phyloP scores from a whole-genome alignment of 2,329 filamentous ascomycete genomes.

The Xylariaceae sp. region DNA sequence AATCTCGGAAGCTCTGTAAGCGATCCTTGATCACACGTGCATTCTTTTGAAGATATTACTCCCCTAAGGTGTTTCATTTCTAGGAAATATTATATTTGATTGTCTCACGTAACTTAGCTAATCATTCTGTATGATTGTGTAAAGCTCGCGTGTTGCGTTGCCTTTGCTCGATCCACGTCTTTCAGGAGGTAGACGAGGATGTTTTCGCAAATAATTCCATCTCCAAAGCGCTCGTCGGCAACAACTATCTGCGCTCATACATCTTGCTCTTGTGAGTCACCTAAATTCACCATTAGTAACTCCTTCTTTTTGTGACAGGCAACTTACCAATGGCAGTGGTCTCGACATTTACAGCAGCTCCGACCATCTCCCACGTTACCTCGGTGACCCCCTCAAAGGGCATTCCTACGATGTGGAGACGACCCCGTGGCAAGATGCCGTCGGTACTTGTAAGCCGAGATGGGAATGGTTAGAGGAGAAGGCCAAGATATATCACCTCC shows the following conservation, averaged over 20 bases:
- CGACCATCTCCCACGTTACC: constrained; percentile 42
- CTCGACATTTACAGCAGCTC: constrained; percentile 43
- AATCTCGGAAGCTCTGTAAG: constrained; percentile 42
- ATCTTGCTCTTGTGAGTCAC: constrained; percentile 43
- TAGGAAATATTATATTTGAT: no score
- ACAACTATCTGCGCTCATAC: constrained; percentile 46
- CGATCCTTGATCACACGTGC: no score
- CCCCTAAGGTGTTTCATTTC: no score
- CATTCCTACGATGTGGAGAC: constrained; percentile 41
- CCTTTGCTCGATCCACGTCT: constrained; percentile 46
- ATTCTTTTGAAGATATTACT: no score
- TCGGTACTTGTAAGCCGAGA: constrained; percentile 38
- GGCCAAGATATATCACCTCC: constrained; percentile 5
- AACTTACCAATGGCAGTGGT: no score
- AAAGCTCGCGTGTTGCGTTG: constrained; percentile 45
- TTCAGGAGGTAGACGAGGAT: constrained; percentile 40
- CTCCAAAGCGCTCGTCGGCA: constrained; percentile 43
- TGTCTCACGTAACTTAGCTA: no score
- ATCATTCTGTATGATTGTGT: background rate
- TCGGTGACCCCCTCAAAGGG: constrained; percentile 39
- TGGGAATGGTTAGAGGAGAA: constrained; percentile 48
- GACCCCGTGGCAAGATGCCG: constrained; percentile 43
- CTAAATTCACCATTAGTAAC: background rate
- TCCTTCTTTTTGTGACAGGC: no score
- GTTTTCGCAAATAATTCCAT: constrained; percentile 47